Base-by-base conservation (phyloP, 257 asterid genomes). In the Anisodus acutangulus region DNA sequence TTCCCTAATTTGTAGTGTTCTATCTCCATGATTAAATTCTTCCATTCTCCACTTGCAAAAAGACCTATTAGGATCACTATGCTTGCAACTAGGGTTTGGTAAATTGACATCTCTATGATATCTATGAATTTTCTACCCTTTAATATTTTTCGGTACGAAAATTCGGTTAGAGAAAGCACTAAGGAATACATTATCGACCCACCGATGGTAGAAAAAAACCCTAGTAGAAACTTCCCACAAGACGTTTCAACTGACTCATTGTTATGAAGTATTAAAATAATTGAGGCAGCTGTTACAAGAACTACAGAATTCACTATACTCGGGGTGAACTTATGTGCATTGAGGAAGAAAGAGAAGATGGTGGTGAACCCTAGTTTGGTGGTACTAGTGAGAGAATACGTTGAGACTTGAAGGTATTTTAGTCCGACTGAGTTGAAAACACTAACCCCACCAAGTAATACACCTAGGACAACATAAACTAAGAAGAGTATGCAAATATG, bases 41-140 rank as follows among this genome's bases (percentile, higher is more conserved):
- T 86, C 93, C 92, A 94, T 16, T 94, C 98, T 60, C 97, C 94
- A 63, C 95, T 90, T 3, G 86, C 92, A 60, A 90, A 94, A 9
- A 91, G 89, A 45, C 93, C 94, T 0, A 87, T 80, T 2, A 87
- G 1, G 9, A 91, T 86, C 1, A 80, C 84, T 2, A 63, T 0
- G 1, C 94, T 80, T 0, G 97, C 95, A 3, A 93, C 89, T 7
- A 86, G 8, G 4, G 62, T 78, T 82, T 86, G 91, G 15, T 85
- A 90, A 0, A 93, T 69, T 3, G 88, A 5, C 89, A 93, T 35
- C 43, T 94, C 91, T 0, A 92, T 16, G 0, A 92, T 41, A 9
- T 88, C 88, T 1, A 74, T 57, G 2, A 91, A 71, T 6, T 91
- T 91, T 49, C 88, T 90, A 37, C 70, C 86, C 62, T 88, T 90